Base-by-base conservation (phyloP, 2,329 filamentous ascomycete genomes). In the Ophiostoma pallidulum region DNA sequence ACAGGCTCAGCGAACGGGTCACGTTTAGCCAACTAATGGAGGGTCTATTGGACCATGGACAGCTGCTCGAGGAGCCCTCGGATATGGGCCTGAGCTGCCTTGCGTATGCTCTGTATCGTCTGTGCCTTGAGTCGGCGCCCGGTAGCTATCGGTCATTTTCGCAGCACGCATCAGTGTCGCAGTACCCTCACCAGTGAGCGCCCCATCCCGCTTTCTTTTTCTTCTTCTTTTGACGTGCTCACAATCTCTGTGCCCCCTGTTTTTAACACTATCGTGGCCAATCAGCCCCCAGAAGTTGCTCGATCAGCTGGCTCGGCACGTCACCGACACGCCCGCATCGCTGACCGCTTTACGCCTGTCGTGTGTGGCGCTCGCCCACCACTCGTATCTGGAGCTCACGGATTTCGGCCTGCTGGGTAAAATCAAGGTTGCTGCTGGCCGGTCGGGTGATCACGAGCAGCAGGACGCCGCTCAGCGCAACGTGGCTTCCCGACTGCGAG, bases 1-100 rank as follows among this genome's bases (percentile, higher is more conserved):
- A 4, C 1, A 14, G 13, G 13, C 24, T 5, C 9, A 13, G 24
- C 18, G 10, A 18, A 22, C 41, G 19, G 3, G 6, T 19, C 18
- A 42, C 22, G 9, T 44, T 44, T 29, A 5, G 16, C 4, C 41
- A 44, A 10, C 13, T 44, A 10, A 37, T 37, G 41, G 9, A 29
- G 3, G 19, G 41, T 8, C 13, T 43, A 13, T 19, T 43, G 2
- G 41, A 43, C 13, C 29, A 26, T 7, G 41, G 41, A 18, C 41
- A 35, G 14, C 31, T 43, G 1, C 41, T 43, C 4, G 41, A 43
- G 32, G 29, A 43, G n/a, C 41, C 31, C 20, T 43, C 41, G 4
- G 41, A 43, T 18, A 43, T 43, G 41, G 41, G 41, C 4, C n/a
- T 43, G 7, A 43, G 41, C 20, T 43, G 41, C 10, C 29, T 43